Evolutionary conservation across 768 basidiomycete genomes (phyloP), one percentile per base, ranked within the genome.

Genomic region (Tubosaeta sp.): DNA sequence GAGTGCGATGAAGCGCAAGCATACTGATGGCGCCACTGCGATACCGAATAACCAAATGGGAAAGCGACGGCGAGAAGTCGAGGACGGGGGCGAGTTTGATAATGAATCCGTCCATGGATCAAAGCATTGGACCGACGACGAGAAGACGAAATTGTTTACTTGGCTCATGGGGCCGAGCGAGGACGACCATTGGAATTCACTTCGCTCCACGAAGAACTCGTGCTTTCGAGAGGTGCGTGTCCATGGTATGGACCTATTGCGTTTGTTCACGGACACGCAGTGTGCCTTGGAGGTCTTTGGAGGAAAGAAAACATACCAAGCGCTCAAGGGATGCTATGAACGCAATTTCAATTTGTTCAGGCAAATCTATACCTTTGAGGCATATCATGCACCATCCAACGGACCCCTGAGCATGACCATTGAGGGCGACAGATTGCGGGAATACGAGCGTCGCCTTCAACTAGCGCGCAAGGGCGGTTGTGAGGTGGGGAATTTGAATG

Each of bases 311-410:
- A 86, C 87, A 13, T 90, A 88, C 56, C 86, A 89, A 62, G 88
- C 88, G 1, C 76, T 91, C 50, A 91, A 91, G 70, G 87, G 88
- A 19, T 90, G 88, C 61, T 91, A 88, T 56, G 87, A 91, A 64
- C 86, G 88, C 61, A 90, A 89, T 59, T 87, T 91, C 59, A 89
- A 88, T 59, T 71, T 88, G 14, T 91, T 89, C 77, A 89, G 86
- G 68, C 87, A 90, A 65, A 86, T 91, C 35, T 85, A 85, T 61
- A 76, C 81, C 6, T 86, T 87, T 56, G 86, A 91, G 64, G 70
- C 69, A 12, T 85, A 75, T 49, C 70, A 63, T 38, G 52, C 46
- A 5, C 33, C 59, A n/a, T 50, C 57, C 53, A 61, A 69, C 35
- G 62, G 68, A 47, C 71, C 72, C 31, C 64, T 83, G 11, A 69